A percentile compares a stretch with the other conserved stretches of the same genome.
These are phyloP conservation scores for Penicillium desertorum DNA, from an alignment of 495 filamentous ascomycete species.

Conservation along the genomic window DNA sequence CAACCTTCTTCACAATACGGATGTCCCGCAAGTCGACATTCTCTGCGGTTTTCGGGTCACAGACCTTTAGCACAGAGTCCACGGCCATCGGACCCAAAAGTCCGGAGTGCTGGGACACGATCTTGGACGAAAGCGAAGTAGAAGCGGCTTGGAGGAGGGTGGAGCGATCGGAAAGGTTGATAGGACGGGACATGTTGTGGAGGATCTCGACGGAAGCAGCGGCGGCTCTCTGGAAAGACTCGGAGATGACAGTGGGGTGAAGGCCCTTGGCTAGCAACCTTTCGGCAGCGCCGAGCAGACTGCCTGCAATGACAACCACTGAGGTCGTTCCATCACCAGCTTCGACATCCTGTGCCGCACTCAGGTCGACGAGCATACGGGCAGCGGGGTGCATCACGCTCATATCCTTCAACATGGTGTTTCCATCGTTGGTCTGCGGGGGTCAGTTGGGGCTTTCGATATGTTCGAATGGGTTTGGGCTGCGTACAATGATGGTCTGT, in stretches of 20 bases:
- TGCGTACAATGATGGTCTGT: conserved; percentile 82
- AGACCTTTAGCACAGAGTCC: conserved; percentile 90
- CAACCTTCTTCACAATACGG: conserved; percentile 94
- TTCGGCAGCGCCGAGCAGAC: conserved; percentile 90
- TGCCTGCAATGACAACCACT: conserved; percentile 95
- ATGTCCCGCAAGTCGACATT: conserved; percentile 97
- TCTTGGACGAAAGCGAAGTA: conserved; percentile 97
- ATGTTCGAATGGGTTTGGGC: conserved; percentile 9
- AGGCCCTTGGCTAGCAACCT: conserved; percentile 86
- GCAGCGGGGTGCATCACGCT: conserved; percentile 97
- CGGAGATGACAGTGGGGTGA: conserved; percentile 96
- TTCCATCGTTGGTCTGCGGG: conserved; percentile 86
- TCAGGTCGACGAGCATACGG: conserved; percentile 97
- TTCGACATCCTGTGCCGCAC: conserved; percentile 96
- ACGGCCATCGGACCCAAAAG: conserved; percentile 94
- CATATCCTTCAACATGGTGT: conserved; percentile 98
- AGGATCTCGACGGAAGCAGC: conserved; percentile 83
- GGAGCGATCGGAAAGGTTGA: conserved; percentile 81
- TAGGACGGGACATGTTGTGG: conserved; percentile 92
- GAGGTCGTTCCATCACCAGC: conserved; percentile 98
- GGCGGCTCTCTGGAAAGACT: conserved; percentile 94
- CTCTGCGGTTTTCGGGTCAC: conserved; percentile 90
- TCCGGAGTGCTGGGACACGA: conserved; percentile 93
- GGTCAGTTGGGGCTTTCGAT: conserved; percentile 20
- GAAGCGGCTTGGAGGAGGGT: conserved; percentile 94